Evolutionary conservation across 345 rosid genomes (phyloP).

Genomic region (Salix caprea): DNA sequence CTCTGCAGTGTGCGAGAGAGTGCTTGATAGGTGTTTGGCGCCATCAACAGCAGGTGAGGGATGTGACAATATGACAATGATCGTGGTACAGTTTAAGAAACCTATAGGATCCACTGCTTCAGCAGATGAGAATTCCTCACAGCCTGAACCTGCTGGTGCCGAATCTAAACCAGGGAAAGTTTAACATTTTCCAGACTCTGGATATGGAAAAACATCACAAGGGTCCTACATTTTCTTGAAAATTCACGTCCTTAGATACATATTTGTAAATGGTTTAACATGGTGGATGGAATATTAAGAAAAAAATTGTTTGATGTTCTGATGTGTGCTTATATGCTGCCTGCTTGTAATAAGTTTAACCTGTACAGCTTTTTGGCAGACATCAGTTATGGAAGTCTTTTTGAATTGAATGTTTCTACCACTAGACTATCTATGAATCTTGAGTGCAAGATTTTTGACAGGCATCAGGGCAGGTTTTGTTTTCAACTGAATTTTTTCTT

Average conservation of each 20-base stretch:
- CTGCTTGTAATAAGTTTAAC: background rate
- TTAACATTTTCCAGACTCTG: background rate
- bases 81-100: constrained; percentile 86
- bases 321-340: constrained; percentile 5
- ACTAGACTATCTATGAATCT: background rate
- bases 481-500: too few species aligned
- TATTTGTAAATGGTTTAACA: constrained; percentile 17
- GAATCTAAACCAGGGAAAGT: constrained; percentile 25
- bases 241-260: background rate
- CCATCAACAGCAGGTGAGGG: constrained; percentile 86
- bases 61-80: constrained; percentile 99
- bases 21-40: constrained; percentile 79
- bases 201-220: background rate
- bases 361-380: constrained; percentile 23
- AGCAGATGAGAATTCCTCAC: constrained; percentile 35
- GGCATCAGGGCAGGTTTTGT: too few species aligned
- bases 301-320: constrained; percentile 5
- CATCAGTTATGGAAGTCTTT: background rate
- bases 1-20: constrained; percentile 78
- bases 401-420: background rate
- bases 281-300: constrained; percentile 2
- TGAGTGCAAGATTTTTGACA: background rate
- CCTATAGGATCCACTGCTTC: constrained; percentile 29
- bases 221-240: background rate
- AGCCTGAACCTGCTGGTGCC: constrained; percentile 17